phyloP scores from a whole-genome alignment of 208 protist species.

The Endotrypanum monterogeii region DNA sequence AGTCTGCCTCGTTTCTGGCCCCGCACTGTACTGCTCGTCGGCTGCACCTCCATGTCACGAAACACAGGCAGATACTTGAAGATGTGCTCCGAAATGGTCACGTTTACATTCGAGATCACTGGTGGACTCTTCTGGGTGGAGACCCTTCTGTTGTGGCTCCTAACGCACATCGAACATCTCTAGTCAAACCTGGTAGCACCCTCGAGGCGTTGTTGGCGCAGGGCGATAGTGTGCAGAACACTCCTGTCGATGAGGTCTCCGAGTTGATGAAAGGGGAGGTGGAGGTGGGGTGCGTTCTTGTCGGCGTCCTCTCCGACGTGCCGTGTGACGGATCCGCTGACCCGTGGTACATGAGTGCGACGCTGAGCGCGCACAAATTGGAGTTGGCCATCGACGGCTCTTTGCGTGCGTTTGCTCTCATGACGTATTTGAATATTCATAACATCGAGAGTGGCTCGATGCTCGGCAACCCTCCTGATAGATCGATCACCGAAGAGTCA shows the following conservation, averaged over 20 bases:
- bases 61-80: constrained; percentile 49
- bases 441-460: constrained; percentile 17
- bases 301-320: constrained; percentile 45
- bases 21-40: constrained; percentile 56
- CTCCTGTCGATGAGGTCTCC: constrained; percentile 21
- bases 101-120: constrained; percentile 72
- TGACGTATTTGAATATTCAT: constrained; percentile 67
- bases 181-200: constrained; percentile 39
- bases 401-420: constrained; percentile 75
- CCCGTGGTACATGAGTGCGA: constrained; percentile 84
- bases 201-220: constrained; percentile 38
- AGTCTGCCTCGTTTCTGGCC: constrained; percentile 77
- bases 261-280: constrained; percentile 45
- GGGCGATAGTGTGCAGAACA: constrained; percentile 6
- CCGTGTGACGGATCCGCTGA: constrained; percentile 12
- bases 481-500: background rate
- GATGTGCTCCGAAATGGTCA: constrained; percentile 74
- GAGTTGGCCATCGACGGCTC: constrained; percentile 85
- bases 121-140: constrained; percentile 55
- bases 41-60: constrained; percentile 44
- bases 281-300: constrained; percentile 64
- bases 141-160: constrained; percentile 24
- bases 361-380: constrained; percentile 77
- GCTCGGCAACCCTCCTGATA: background rate
- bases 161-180: constrained; percentile 24